Evolutionary conservation across 1,284 basidiomycete genomes (phyloP), one percentile per base, ranked within the genome.

Genomic region (Stereum hirsutum): DNA sequence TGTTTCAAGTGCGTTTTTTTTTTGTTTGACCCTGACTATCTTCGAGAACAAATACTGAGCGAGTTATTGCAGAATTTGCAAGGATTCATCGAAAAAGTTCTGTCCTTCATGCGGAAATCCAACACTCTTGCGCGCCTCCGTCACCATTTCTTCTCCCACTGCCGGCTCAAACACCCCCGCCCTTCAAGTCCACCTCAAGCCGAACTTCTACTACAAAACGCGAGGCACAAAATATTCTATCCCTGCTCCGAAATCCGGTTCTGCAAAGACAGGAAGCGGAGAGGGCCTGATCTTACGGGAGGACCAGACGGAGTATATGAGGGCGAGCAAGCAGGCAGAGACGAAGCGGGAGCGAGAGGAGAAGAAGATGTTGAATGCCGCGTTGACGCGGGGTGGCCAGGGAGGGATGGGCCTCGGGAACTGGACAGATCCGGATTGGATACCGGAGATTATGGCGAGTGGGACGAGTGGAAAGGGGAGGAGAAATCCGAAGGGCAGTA

Each of bases 41-140:
- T n/a, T n/a, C n/a, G n/a, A n/a, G n/a, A 3, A 31, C 6, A 4
- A 4, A 32, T 32, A 32, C 7, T 32, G 30, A 31, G 4, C 3
- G 6, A 1, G n/a, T n/a, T n/a, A n/a, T n/a, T 27, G 8, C 56
- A 97, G 94, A 64, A 81, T 97, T 50, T 99, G 95, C 70, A 97
- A 95, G 69, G 94, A 99, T 61, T 72, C 81, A 26, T 85, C 89
- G 15, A 92, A 92, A 62, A 92, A 92, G 55, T 99, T 99, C 69
- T 99, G 96, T 60, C 95, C 96, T 1, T 89, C 91, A 7, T 99
- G 96, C 61, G 96, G 96, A 32, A 95, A 94, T 56, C 76, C 92
- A 0, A 89, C 96, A 0, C 74, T 99, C 23, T 67, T 97, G 42
- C 86, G 95, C 47, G 86, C 90, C 2, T 94, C 93, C 2, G 91